Evolutionary conservation across 2,329 filamentous ascomycete species (phyloP).

Genomic region (Botrytis galanthina): DNA sequence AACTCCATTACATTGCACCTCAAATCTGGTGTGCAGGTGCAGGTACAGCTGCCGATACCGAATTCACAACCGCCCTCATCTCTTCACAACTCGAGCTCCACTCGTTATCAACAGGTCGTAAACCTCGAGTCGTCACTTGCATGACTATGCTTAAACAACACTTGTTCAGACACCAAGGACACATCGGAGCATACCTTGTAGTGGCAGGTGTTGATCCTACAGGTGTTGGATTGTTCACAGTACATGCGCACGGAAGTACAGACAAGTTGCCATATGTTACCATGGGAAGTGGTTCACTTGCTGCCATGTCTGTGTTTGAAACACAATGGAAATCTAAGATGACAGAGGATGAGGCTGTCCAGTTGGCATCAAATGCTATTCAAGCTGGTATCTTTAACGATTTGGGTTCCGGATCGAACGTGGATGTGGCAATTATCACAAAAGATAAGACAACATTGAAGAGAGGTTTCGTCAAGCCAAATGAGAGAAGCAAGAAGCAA

Average conservation of each 20-base stretch:
- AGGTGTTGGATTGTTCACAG: slow-evolving; percentile 91
- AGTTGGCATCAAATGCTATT: slow-evolving; percentile 82
- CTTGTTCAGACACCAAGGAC: slow-evolving; percentile 95
- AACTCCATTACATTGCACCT: slow-evolving; percentile 97
- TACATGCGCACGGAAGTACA: slow-evolving; percentile 96
- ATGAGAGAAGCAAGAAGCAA: slow-evolving; percentile 86
- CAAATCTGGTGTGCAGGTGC: slow-evolving; percentile 99
- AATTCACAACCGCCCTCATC: slow-evolving; percentile 98
- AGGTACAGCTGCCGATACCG: slow-evolving; percentile 95
- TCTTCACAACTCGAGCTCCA: slow-evolving; percentile 98
- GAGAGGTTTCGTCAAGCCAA: slow-evolving; percentile 90
- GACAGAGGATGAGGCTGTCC: slow-evolving; percentile 76
- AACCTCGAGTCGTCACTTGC: slow-evolving; percentile 95
- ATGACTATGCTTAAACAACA: slow-evolving; percentile 99
- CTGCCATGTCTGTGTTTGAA: slow-evolving; percentile 98
- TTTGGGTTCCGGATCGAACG: slow-evolving; percentile 92
- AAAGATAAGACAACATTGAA: slow-evolving; percentile 90
- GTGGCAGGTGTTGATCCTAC: slow-evolving; percentile 96
- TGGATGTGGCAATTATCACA: slow-evolving; percentile 94
- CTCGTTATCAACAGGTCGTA: slow-evolving; percentile 91
- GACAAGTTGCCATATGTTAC: slow-evolving; percentile 99
- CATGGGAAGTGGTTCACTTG: slow-evolving; percentile 94
- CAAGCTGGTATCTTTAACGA: slow-evolving; percentile 98
- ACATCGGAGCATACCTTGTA: slow-evolving; percentile 97
- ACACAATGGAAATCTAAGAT: slow-evolving; percentile 85